Evolutionary conservation across 768 basidiomycete species (phyloP).

Genomic region (Kockovaella imperatae): DNA sequence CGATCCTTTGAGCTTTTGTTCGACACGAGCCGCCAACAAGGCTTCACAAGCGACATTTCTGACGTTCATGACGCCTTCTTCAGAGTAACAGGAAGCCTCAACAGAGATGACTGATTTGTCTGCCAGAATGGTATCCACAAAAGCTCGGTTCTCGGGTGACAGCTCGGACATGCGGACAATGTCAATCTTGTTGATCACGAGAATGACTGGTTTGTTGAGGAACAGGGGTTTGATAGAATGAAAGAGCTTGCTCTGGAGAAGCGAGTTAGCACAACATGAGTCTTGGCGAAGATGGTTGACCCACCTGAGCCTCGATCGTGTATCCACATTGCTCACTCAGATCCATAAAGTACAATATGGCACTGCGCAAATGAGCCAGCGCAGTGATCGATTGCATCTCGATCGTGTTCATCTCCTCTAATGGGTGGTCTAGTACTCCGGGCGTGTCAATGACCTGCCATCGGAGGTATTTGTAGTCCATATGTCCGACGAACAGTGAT

Average conservation of each 20-base stretch:
- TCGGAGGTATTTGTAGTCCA: constrained; percentile 97
- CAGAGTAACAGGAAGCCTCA: constrained; percentile 87
- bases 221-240: constrained; percentile 99
- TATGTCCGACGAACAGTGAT: constrained; percentile 93
- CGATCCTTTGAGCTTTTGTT: constrained; percentile 83
- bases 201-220: constrained; percentile 78
- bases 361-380: constrained; percentile 87
- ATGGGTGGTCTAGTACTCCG: constrained; percentile 91
- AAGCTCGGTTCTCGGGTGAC: constrained; percentile 60
- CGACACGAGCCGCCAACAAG: constrained; percentile 87
- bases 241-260: constrained; percentile 85
- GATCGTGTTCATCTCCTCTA: constrained; percentile 99
- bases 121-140: constrained; percentile 77
- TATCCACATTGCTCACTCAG: constrained; percentile 97
- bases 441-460: constrained; percentile 99
- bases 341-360: constrained; percentile 98
- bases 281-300: constrained; percentile 18
- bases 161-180: constrained; percentile 82
- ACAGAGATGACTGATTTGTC: constrained; percentile 61
- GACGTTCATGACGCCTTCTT: constrained; percentile 95
- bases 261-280: not conserved
- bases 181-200: constrained; percentile 98
- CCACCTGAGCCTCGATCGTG: constrained; percentile 86
- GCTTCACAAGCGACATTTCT: constrained; percentile 94
- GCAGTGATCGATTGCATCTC: constrained; percentile 99